Percentiles rank a stretch among this genome's conserved stretches.
Conservation (phyloP, 1,139 yeast genomes). For the Kodamaea ohmeri region DNA sequence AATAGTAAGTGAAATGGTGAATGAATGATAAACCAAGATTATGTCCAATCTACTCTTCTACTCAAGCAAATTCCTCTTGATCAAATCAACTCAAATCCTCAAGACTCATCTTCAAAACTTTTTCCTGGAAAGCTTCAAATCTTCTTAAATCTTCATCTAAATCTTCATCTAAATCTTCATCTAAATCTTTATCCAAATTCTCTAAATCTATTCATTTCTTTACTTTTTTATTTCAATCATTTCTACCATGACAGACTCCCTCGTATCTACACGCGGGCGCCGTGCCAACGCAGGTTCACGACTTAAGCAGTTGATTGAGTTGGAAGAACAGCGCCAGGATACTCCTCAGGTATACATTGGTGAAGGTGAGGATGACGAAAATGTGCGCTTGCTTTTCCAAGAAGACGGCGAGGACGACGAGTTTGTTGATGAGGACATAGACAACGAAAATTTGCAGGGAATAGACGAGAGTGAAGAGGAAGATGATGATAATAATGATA, state of each 20-base stretch:
- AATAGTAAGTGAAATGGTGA: no score
- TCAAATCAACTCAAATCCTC: no score
- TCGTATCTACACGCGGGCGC: conserved; percentile 70
- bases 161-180: no score
- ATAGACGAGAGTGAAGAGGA: conserved; percentile 31
- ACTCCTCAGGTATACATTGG: conserved; percentile 8
- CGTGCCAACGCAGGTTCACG: conserved; percentile 92
- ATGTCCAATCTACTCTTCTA: no score
- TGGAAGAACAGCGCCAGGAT: conserved; percentile 45
- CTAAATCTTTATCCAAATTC: no score
- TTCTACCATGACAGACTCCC: conserved; percentile 22
- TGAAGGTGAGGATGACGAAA: conserved; percentile 53
- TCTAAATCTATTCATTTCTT: no score
- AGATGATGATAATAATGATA: conserved; percentile 19
- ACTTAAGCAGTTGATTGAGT: conserved; percentile 66
- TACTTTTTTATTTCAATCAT: no score
- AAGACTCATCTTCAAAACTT: no score
- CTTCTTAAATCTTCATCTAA: no score
- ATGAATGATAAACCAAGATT: no score
- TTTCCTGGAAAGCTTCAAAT: no score
- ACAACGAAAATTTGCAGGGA: conserved; percentile 17
- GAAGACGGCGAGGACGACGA: conserved; percentile 87
- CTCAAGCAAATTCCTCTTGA: no score
- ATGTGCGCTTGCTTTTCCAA: conserved; percentile 69
- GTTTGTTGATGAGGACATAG: conserved; percentile 44